A percentile compares a stretch with the other conserved stretches of the same genome.
phyloP scores from a whole-genome alignment of 2,329 filamentous ascomycete species.

The Lachnellula cervina region DNA sequence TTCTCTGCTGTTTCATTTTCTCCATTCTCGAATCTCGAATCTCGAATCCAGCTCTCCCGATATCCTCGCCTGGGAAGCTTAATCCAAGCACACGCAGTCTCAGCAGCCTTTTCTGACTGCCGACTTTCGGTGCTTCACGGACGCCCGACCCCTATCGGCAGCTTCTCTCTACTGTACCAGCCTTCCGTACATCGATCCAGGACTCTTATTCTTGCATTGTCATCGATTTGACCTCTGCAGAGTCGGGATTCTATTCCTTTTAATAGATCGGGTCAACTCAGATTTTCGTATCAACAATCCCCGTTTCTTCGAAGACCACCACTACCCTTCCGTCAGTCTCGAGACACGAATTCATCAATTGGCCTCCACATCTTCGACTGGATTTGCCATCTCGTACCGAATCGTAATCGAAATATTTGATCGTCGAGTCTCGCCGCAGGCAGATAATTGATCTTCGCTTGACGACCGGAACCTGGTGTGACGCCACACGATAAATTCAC shows the following conservation, averaged over 20 bases:
- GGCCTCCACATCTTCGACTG: not conserved
- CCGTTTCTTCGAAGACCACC: not conserved
- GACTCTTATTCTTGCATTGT: slow-evolving; percentile 15
- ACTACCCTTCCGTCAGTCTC: slow-evolving; percentile 1
- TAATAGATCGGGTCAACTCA: slow-evolving; percentile 16
- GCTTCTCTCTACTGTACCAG: slow-evolving; percentile 11
- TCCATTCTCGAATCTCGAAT: too few relatives aligned
- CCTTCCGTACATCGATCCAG: slow-evolving; percentile 18
- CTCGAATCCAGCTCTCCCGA: slow-evolving; percentile 2
- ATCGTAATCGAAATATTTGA: slow-evolving; percentile 1
- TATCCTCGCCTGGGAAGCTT: slow-evolving; percentile 11
- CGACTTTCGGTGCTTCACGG: slow-evolving; percentile 22
- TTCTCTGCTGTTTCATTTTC: not conserved
- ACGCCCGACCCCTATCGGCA: slow-evolving; percentile 28
- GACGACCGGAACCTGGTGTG: slow-evolving; percentile 2
- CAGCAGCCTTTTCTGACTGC: slow-evolving; percentile 5
- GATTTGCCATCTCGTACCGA: not conserved
- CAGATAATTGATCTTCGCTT: slow-evolving; percentile 7
- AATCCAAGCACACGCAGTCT: slow-evolving; percentile 21
- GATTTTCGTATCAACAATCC: slow-evolving; percentile 7
- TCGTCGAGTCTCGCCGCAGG: slow-evolving; percentile 5
- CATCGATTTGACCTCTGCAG: slow-evolving; percentile 22
- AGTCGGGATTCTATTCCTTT: slow-evolving; percentile 13
- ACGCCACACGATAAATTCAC: slow-evolving; percentile 20
- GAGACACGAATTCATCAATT: not conserved